Percentiles rank a stretch among this genome's conserved stretches.
Conservation (phyloP, 768 basidiomycete species). For the Dendrothele bispora region DNA sequence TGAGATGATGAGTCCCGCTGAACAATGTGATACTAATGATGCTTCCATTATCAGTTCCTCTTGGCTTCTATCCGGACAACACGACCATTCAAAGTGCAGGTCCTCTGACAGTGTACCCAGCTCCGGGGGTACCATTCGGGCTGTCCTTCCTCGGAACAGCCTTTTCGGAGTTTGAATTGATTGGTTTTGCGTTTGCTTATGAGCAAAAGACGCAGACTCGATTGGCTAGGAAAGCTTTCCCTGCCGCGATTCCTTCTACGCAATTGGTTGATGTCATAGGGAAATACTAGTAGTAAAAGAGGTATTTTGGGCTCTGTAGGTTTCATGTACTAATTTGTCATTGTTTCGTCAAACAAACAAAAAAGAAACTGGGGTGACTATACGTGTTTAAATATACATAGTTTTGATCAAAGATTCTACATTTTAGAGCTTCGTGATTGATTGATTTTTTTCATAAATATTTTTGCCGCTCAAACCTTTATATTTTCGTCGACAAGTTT, state of each 20-base stretch:
- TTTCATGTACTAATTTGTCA: too few relatives aligned
- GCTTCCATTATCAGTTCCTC: slow-evolving; percentile 41
- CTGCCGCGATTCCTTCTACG: slow-evolving; percentile 56
- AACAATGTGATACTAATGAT: slow-evolving; percentile 2
- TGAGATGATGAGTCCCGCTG: slow-evolving; percentile 19
- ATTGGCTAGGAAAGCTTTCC: slow-evolving; percentile 45
- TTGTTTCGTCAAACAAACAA: too few relatives aligned
- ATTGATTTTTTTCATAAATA: too few relatives aligned
- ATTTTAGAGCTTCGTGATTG: too few relatives aligned
- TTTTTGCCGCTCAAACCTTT: too few relatives aligned
- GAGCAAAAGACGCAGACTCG: slow-evolving; percentile 63
- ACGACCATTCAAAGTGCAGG: slow-evolving; percentile 39
- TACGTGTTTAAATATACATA: too few relatives aligned
- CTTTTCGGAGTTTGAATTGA: slow-evolving; percentile 59
- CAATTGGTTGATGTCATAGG: slow-evolving; percentile 37
- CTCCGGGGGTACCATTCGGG: slow-evolving; percentile 61
- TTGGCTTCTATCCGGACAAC: slow-evolving; percentile 57
- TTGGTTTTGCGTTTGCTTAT: slow-evolving; percentile 62
- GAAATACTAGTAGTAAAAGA: too few relatives aligned
- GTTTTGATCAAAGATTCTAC: too few relatives aligned
- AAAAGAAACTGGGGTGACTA: too few relatives aligned
- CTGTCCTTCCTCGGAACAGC: slow-evolving; percentile 62
- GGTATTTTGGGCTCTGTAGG: too few relatives aligned
- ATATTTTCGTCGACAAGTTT: too few relatives aligned
- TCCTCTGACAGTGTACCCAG: slow-evolving; percentile 44